Evolutionary conservation across 2,329 filamentous ascomycete species (phyloP).

Genomic region (Orbilia quercus): DNA sequence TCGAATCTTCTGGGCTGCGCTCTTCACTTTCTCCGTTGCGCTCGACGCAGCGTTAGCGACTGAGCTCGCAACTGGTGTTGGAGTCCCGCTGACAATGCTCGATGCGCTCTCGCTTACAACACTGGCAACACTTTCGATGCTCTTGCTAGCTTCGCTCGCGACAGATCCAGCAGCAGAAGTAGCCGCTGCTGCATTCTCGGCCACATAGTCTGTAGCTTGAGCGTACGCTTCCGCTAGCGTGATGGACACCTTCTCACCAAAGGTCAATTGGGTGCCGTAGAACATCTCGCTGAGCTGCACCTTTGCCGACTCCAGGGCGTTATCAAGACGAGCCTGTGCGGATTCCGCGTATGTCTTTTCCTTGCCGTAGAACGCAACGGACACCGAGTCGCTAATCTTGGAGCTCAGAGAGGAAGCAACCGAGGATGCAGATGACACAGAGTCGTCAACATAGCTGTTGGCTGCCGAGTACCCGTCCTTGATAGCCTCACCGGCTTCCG

Average conservation of each 20-base stretch:
- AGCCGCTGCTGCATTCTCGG: slow-evolving; percentile 35
- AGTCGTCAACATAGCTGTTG: slow-evolving; percentile 48
- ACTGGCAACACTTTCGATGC: slow-evolving; percentile 40
- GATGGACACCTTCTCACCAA: slow-evolving; percentile 54
- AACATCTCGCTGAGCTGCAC: slow-evolving; percentile 56
- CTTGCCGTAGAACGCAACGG: slow-evolving; percentile 43
- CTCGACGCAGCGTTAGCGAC: slow-evolving; percentile 59
- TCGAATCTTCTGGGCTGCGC: slow-evolving; percentile 52
- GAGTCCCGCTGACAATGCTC: slow-evolving; percentile 38
- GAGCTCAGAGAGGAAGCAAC: slow-evolving; percentile 47
- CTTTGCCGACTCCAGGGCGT: slow-evolving; percentile 57
- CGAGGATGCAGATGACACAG: slow-evolving; percentile 41
- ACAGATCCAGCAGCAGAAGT: slow-evolving; percentile 37
- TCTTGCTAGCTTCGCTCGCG: slow-evolving; percentile 37
- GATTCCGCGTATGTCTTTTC: slow-evolving; percentile 45
- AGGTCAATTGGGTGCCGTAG: slow-evolving; percentile 51
- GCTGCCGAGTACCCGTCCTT: slow-evolving; percentile 41
- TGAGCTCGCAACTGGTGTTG: slow-evolving; percentile 53
- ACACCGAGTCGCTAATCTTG: slow-evolving; percentile 36
- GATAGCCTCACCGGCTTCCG: slow-evolving; percentile 56
- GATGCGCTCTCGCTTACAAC: slow-evolving; percentile 43
- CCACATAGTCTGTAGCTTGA: slow-evolving; percentile 43
- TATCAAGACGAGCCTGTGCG: slow-evolving; percentile 38
- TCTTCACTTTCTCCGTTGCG: slow-evolving; percentile 63
- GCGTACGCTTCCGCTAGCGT: slow-evolving; percentile 46